Evolutionary conservation across 768 basidiomycete species (phyloP).

Genomic region (Cystobasidium tubakii): DNA sequence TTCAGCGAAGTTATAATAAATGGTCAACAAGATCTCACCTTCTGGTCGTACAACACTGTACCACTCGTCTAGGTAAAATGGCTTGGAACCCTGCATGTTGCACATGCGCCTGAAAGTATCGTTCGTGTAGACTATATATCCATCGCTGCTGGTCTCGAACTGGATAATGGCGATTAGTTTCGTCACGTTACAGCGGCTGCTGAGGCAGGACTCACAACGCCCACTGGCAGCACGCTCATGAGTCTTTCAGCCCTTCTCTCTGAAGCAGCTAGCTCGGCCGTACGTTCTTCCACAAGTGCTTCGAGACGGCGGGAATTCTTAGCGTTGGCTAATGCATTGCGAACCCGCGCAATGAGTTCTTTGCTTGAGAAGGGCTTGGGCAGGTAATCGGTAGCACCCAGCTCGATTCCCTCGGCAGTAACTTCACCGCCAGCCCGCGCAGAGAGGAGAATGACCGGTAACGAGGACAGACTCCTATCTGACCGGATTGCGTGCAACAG

Average conservation of each 20-base stretch:
- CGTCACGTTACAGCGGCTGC: no score
- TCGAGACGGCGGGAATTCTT: conserved; percentile 4
- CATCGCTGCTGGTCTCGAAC: conserved; percentile 1
- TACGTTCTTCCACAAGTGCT: conserved; percentile 15
- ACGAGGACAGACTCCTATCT: neutral
- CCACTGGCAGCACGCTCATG: conserved; percentile 13
- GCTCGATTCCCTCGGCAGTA: conserved; percentile 6
- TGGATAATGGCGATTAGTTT: neutral
- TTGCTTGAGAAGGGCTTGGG: conserved; percentile 19
- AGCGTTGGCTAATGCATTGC: neutral
- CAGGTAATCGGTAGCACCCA: conserved; percentile 18
- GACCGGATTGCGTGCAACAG: neutral
- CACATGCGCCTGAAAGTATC: conserved; percentile 8
- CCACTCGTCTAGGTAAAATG: conserved; percentile 8
- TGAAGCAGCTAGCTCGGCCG: conserved; percentile 16
- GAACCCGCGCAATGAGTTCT: conserved; percentile 14
- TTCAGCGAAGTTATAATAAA: no score
- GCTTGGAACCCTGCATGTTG: neutral
- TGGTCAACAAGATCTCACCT: no score
- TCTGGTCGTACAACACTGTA: neutral
- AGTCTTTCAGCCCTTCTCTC: conserved; percentile 7
- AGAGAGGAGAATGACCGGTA: conserved; percentile 12
- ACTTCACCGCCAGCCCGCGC: conserved; percentile 3
- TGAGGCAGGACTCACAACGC: neutral
- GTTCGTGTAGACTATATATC: neutral